Evolutionary conservation across 768 basidiomycete genomes (phyloP), one percentile per base, ranked within the genome.

Genomic region (Baorangia bicolor): DNA sequence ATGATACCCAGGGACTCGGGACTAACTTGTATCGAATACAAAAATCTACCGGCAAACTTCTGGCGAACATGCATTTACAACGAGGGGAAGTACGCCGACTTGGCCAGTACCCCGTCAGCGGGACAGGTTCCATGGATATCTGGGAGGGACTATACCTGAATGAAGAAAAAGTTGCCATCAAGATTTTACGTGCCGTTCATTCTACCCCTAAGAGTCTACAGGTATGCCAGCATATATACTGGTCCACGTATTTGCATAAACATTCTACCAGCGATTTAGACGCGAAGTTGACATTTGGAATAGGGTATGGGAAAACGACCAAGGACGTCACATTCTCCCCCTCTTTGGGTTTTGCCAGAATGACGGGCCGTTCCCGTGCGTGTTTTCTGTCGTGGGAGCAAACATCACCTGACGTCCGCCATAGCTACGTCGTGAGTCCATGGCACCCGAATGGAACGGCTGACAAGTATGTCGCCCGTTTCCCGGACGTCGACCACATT

Each of bases 361-460:
- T n/a, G 81, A 83, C 56, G 81, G 81, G 0, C 83, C 82, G 18
- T 83, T 79, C 53, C 83, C 83, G 77, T 83, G 60, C 49, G 77
- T 61, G 13, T 23, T 51, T 34, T 31, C 25, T 3, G 8, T 49
- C 13, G 16, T 40, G 13, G n/a, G 12, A 44, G 14, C 1, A 45
- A 39, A 28, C 41, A 43, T 42, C 14, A 16, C 31, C 34, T 61
- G 11, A 67, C 30, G 9, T 46, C 21, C 23, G 18, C 43, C 31
- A 46, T 50, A 82, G 82, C 33, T 83, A 80, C 57, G 81, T 84
- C 70, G 77, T 84, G 38, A 82, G 79, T 59, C 83, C 82, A 23
- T 84, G 82, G 83, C 79, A 80, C 65, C 52, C 69, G 25, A 77
- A 83, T 49, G 83, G 83, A 34, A 79, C 76, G 42, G 78, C 77